These are phyloP conservation scores for Avena atlantica DNA, from an alignment of 176 grass and related monocot species.

Conservation along the genomic window DNA sequence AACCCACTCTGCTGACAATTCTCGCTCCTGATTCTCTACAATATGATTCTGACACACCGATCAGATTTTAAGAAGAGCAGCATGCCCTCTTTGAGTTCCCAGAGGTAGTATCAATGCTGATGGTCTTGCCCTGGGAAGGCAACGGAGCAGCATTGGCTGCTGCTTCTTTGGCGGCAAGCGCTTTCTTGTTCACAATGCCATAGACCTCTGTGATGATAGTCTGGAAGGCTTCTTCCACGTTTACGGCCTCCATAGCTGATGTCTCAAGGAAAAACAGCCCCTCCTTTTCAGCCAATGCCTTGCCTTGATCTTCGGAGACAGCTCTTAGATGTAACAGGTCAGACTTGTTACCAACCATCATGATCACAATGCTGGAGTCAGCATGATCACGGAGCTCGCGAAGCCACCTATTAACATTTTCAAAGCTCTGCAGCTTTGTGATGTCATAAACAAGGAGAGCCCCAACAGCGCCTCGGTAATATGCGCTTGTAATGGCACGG, in stretches of 20 bases:
- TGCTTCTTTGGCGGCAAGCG: conserved; percentile 63
- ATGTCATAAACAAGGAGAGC: conserved; percentile 88
- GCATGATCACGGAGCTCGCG: conserved; percentile 80
- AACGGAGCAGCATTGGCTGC: conserved; percentile 47
- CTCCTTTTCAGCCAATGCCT: conserved; percentile 79
- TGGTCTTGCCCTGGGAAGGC: conserved; percentile 66
- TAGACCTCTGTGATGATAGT: conserved; percentile 78
- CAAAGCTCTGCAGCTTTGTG: conserved; percentile 77
- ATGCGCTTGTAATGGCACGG: conserved; percentile 84
- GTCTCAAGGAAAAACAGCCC: conserved; percentile 82
- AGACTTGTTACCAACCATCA: conserved; percentile 82
- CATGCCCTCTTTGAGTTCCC: conserved; percentile 57
- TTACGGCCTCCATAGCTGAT: conserved; percentile 80
- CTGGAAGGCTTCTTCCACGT: conserved; percentile 86
- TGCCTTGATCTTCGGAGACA: conserved; percentile 60
- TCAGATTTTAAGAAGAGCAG: conserved; percentile 62
- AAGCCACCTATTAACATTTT: conserved; percentile 80
- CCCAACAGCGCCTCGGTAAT: conserved; percentile 80
- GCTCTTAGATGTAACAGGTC: conserved; percentile 75
- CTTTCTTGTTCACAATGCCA: conserved; percentile 79
- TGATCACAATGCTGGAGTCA: conserved; percentile 80
- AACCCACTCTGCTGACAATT: conserved; percentile 20
- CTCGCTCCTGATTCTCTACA: conserved; percentile 40
- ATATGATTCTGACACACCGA: conserved; percentile 5
- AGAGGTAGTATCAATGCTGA: conserved; percentile 54